These are phyloP conservation scores for Saccharomyces uvarum DNA, from an alignment of 1,139 yeast genomes.

Conservation along the genomic window DNA sequence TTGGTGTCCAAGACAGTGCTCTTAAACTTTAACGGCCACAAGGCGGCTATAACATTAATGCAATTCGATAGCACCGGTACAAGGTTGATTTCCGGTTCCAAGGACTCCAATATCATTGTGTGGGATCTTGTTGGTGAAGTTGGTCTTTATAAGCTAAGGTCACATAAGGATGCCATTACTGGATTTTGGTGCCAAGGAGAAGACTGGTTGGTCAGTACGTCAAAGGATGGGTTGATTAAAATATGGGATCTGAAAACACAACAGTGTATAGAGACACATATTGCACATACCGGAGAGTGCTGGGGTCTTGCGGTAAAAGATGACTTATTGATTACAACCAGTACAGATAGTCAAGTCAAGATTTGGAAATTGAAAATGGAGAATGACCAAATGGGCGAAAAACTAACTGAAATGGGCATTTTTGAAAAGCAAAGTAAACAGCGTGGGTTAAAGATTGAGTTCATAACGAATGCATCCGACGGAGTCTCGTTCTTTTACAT, in stretches of 20 bases:
- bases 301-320: constrained; percentile 61
- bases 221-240: constrained; percentile 86
- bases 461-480: constrained; percentile 36
- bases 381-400: constrained; percentile 41
- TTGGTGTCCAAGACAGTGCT: constrained; percentile 66
- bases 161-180: constrained; percentile 86
- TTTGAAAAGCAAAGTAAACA: constrained; percentile 75
- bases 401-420: constrained; percentile 54
- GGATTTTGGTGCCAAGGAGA: constrained; percentile 55
- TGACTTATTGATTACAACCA: constrained; percentile 55
- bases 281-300: constrained; percentile 89
- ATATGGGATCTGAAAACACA: constrained; percentile 87
- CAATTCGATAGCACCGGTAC: constrained; percentile 78
- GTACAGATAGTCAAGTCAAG: constrained; percentile 74
- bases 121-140: constrained; percentile 95
- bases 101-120: constrained; percentile 72
- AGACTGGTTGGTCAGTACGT: constrained; percentile 64
- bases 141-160: constrained; percentile 77
- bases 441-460: constrained; percentile 57
- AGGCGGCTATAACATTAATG: constrained; percentile 60
- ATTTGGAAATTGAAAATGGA: constrained; percentile 66
- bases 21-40: constrained; percentile 81
- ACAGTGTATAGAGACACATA: constrained; percentile 89
- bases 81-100: constrained; percentile 75
- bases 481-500: constrained; percentile 50